Percentiles rank a stretch among this genome's conserved stretches.
phyloP scores from a whole-genome alignment of 345 rosid species.

The Populus tremula region DNA sequence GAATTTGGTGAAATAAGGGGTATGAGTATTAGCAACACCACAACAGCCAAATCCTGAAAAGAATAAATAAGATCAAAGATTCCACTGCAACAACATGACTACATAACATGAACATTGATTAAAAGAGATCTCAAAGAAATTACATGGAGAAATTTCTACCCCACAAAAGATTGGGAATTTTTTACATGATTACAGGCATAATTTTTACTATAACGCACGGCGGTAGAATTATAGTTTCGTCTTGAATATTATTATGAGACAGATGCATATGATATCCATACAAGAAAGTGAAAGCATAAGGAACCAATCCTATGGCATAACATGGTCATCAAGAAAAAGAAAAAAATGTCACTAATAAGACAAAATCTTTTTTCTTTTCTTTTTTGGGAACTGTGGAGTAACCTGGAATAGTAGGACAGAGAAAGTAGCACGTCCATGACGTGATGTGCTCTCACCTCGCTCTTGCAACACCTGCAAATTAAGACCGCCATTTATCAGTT shows the following conservation, averaged over 20 bases:
- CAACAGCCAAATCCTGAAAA: constrained; percentile 96
- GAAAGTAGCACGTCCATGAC: constrained; percentile 99
- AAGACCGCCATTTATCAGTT: constrained; percentile 13
- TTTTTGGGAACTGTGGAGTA: constrained; percentile 10
- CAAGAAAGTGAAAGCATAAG: constrained; percentile 4
- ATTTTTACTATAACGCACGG: constrained; percentile 4
- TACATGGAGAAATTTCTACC: neutral
- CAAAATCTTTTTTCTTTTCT: neutral
- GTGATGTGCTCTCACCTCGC: constrained; percentile 97
- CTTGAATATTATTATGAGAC: constrained; percentile 3
- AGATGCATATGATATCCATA: constrained; percentile 4
- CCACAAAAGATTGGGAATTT: neutral
- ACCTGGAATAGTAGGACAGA: constrained; percentile 99
- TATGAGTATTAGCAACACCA: constrained; percentile 91
- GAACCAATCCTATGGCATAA: constrained; percentile 11
- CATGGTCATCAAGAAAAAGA: neutral
- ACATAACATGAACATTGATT: neutral
- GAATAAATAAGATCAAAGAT: constrained; percentile 8
- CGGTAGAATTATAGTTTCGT: constrained; percentile 9
- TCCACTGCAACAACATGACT: constrained; percentile 10
- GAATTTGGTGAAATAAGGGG: constrained; percentile 98
- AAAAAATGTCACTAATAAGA: neutral
- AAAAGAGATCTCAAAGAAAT: constrained; percentile 1
- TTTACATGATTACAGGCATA: constrained; percentile 2
- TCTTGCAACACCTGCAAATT: constrained; percentile 87